Base-by-base conservation (phyloP, 140 eudicot species). In the Flaveria floridana region DNA sequence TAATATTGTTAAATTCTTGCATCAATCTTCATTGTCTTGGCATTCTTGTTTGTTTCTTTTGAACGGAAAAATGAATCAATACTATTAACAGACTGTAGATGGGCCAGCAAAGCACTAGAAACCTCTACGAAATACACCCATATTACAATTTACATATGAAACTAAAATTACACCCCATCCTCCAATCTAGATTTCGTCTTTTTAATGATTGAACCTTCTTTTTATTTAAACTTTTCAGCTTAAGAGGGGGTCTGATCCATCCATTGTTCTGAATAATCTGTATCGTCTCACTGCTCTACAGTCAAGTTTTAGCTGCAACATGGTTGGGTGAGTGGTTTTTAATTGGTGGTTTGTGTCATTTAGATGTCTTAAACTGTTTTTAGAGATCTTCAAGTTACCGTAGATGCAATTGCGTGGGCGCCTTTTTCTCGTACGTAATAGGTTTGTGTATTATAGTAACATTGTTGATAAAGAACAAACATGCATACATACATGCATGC, bases 301-400 rank as follows among this genome's bases (percentile, higher is more conserved):
- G 81, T 85, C 99, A 13, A 76, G 96, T 72, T 94, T 94, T 70
- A 94, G 91, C 87, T 94, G 99, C 88, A 94, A 94, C 82, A 94
- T 94, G 99, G 97, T 94, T 80, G 99, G 99, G 99, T 94, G 67
- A 82, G 97, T 82, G 52, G 59, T 73, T 81, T 81, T 5, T 7
- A 51, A 9, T 23, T 68, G 16, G 34, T 56, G 5, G 25, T 5
- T 52, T 64, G 10, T 65, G 51, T 79, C n/a, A n/a, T 69, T 12
- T 41, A 51, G 25, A 39, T 2, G 11, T 52, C 20, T 3, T 50
- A 28, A 42, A 68, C 15, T 78, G 26, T 30, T 23, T 23, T 3
- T 28, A 62, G 51, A 47, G 50, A 28, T 63, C 72, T 48, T 63
- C 11, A 18, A 5, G 48, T 18, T 73, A 13, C 25, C 9, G 28